phyloP scores from a whole-genome alignment of 495 filamentous ascomycete species.

The Neurospora intermedia region DNA sequence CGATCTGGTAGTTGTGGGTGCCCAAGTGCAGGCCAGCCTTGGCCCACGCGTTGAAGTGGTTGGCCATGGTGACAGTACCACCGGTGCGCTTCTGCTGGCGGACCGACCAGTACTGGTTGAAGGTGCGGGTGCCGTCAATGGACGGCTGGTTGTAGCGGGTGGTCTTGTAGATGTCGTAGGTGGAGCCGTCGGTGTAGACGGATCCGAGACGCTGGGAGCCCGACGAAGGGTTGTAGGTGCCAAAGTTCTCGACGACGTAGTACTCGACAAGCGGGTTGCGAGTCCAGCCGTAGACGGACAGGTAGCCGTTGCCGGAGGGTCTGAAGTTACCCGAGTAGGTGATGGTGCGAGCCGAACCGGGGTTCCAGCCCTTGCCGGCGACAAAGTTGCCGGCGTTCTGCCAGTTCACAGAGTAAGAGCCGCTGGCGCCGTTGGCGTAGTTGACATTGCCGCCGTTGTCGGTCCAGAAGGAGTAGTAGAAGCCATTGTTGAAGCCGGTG shows the following conservation, averaged over 20 bases:
- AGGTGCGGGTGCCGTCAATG: constrained; percentile 45
- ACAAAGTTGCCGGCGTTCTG: constrained; percentile 45
- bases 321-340: constrained; percentile 40
- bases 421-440: constrained; percentile 43
- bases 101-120: constrained; percentile 50
- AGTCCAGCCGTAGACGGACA: constrained; percentile 52
- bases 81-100: constrained; percentile 32
- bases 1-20: constrained; percentile 46
- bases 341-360: constrained; percentile 24
- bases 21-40: constrained; percentile 39
- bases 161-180: constrained; percentile 53
- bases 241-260: constrained; percentile 49
- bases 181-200: constrained; percentile 46
- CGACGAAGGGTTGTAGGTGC: constrained; percentile 44
- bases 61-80: constrained; percentile 34
- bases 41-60: constrained; percentile 53
- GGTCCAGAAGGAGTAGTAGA: constrained; percentile 54
- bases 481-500: constrained; percentile 44
- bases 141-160: constrained; percentile 49
- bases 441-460: constrained; percentile 42
- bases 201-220: constrained; percentile 41
- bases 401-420: constrained; percentile 46
- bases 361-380: constrained; percentile 54
- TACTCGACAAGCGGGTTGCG: constrained; percentile 47
- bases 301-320: constrained; percentile 42